A percentile compares a stretch with the other conserved stretches of the same genome.
Conservation (phyloP, 2,329 filamentous ascomycete species). For the Tolypocladium endophyticum region DNA sequence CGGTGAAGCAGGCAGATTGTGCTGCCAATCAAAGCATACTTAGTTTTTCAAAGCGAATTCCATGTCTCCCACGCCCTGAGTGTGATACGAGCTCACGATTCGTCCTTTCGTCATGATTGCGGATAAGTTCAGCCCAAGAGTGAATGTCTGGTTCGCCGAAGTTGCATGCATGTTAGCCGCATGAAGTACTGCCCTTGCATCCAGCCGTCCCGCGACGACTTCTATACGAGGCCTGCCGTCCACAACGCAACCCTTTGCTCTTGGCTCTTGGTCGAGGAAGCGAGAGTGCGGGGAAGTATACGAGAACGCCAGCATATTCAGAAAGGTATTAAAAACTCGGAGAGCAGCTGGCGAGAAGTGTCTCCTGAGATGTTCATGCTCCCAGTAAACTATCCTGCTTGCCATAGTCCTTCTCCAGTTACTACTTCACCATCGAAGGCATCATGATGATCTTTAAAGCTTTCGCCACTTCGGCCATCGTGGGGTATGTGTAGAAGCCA, state of each 20-base stretch:
- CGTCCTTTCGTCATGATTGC: background rate
- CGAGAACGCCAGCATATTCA: background rate
- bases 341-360: background rate
- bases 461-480: background rate
- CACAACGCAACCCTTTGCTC: background rate
- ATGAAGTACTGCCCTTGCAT: background rate
- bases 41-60: no score
- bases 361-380: background rate
- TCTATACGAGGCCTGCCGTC: background rate
- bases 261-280: background rate
- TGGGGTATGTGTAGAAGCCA: background rate
- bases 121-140: background rate
- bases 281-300: background rate
- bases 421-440: background rate
- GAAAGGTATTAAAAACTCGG: background rate
- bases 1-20: background rate
- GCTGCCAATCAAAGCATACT: background rate
- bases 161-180: background rate
- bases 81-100: no score
- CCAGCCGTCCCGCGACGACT: background rate
- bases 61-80: no score
- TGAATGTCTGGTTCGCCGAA: background rate
- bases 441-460: background rate
- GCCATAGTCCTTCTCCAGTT: no score
- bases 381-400: background rate